Evolutionary conservation across 106 monocot genomes (phyloP).

Genomic region (Dendrobium chrysotoxum): DNA sequence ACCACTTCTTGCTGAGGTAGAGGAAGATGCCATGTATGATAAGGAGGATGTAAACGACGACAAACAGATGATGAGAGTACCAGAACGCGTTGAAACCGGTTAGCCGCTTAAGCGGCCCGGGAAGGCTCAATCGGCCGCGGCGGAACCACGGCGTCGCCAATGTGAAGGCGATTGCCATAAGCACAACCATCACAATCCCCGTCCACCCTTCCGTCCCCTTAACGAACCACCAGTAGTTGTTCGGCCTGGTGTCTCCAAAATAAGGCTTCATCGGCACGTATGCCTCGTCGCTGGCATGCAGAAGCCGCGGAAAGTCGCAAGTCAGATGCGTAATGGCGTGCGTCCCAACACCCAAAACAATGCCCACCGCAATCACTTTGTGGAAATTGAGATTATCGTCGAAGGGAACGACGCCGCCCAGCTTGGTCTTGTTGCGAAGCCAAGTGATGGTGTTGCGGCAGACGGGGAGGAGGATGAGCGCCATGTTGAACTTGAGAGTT

Average conservation of each 20-base stretch:
- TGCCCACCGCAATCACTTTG: slow-evolving; percentile 76
- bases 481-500: slow-evolving; percentile 98
- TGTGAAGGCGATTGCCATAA: slow-evolving; percentile 69
- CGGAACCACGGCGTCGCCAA: slow-evolving; percentile 86
- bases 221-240: slow-evolving; percentile 94
- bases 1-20: slow-evolving; percentile 62
- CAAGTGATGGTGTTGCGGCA: slow-evolving; percentile 97
- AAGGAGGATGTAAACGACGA: slow-evolving; percentile 81
- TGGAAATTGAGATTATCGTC: slow-evolving; percentile 95
- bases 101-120: slow-evolving; percentile 40
- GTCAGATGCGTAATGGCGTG: slow-evolving; percentile 77
- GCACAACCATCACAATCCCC: slow-evolving; percentile 78
- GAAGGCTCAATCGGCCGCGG: slow-evolving; percentile 47
- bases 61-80: slow-evolving; percentile 92
- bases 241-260: slow-evolving; percentile 65
- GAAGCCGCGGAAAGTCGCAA: slow-evolving; percentile 83
- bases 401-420: slow-evolving; percentile 59
- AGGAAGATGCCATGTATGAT: slow-evolving; percentile 72
- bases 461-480: slow-evolving; percentile 82
- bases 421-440: slow-evolving; percentile 70
- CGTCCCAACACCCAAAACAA: slow-evolving; percentile 46
- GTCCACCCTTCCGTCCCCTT: slow-evolving; percentile 95
- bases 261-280: slow-evolving; percentile 65
- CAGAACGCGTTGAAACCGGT: slow-evolving; percentile 96
- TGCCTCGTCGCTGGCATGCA: slow-evolving; percentile 56